These are phyloP conservation scores for Fagus crenata DNA, from an alignment of 306 rosid genomes.

Conservation along the genomic window DNA sequence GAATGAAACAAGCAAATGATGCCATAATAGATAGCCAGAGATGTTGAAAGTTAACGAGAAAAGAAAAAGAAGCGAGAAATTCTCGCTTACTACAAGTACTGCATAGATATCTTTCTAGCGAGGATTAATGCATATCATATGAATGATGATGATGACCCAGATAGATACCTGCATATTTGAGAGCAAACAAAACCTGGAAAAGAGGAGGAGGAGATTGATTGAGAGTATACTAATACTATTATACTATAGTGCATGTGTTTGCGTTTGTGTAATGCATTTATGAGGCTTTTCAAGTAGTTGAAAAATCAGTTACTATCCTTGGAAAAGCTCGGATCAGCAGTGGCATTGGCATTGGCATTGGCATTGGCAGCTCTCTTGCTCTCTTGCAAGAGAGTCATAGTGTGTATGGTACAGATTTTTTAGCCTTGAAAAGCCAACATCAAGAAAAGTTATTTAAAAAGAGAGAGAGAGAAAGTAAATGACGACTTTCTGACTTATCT, in stretches of 20 bases:
- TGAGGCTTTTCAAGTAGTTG: slow-evolving; percentile 62
- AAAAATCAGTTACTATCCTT: slow-evolving; percentile 49
- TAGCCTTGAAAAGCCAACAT: slow-evolving; percentile 38
- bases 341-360: no score
- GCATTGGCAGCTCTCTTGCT: slow-evolving; percentile 14
- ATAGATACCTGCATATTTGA: slow-evolving; percentile 20
- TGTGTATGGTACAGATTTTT: slow-evolving; percentile 19
- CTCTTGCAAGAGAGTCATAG: not conserved
- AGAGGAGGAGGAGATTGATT: not conserved
- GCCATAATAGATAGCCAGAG: slow-evolving; percentile 5
- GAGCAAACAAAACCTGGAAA: slow-evolving; percentile 41
- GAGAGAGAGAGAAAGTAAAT: slow-evolving; percentile 37
- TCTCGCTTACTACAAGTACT: not conserved
- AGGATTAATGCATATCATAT: not conserved
- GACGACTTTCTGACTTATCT: slow-evolving; percentile 55
- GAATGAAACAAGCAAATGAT: slow-evolving; percentile 27
- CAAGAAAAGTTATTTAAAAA: slow-evolving; percentile 24
- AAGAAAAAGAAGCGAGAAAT: slow-evolving; percentile 24
- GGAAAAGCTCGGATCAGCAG: slow-evolving; percentile 33
- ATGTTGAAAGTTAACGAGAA: slow-evolving; percentile 50
- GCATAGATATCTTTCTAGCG: not conserved
- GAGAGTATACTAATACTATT: not conserved
- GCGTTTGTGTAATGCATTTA: slow-evolving; percentile 49
- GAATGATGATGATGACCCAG: slow-evolving; percentile 36
- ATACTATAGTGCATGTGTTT: not conserved